Percentiles rank a stretch among this genome's conserved stretches.
Evolutionary conservation across 2,329 filamentous ascomycete species (phyloP).

Genomic region (Curvularia eragrostidis): DNA sequence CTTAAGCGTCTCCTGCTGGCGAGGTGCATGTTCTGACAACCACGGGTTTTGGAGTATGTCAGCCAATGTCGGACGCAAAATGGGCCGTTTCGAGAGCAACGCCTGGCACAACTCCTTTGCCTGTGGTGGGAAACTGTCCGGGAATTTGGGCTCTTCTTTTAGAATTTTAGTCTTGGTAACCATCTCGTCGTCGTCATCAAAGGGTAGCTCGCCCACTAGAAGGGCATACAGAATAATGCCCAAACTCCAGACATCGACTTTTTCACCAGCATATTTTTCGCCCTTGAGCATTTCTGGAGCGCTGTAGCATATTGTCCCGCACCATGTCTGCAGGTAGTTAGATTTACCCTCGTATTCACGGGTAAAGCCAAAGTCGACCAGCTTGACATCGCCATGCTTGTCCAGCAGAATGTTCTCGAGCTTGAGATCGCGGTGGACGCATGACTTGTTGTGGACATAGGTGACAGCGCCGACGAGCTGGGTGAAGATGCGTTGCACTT

Average conservation of each 20-base stretch:
- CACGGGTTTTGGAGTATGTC: constrained; percentile 91
- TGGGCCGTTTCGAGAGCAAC: constrained; percentile 88
- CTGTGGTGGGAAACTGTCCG: constrained; percentile 77
- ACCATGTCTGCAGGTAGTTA: constrained; percentile 96
- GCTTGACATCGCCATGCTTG: constrained; percentile 95
- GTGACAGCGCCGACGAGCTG: constrained; percentile 93
- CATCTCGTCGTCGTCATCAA: constrained; percentile 93
- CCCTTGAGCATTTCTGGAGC: constrained; percentile 98
- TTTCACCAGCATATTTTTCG: constrained; percentile 96
- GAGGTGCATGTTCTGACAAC: constrained; percentile 81
- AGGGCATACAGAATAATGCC: constrained; percentile 85
- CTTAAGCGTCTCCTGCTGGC: constrained; percentile 88
- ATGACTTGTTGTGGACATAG: constrained; percentile 94
- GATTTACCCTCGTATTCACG: constrained; percentile 94
- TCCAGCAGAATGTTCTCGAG: constrained; percentile 96
- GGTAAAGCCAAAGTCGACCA: constrained; percentile 98
- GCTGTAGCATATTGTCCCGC: constrained; percentile 96
- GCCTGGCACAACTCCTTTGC: constrained; percentile 77
- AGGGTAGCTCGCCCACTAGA: constrained; percentile 85
- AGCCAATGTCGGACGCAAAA: constrained; percentile 79
- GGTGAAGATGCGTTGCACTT: constrained; percentile 94
- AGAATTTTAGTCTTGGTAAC: constrained; percentile 86
- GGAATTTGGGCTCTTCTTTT: constrained; percentile 83
- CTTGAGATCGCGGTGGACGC: constrained; percentile 95
- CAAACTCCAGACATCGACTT: constrained; percentile 95